Conservation (phyloP, 1,284 basidiomycete genomes). For the Sporisorium iseilematis-ciliati region DNA sequence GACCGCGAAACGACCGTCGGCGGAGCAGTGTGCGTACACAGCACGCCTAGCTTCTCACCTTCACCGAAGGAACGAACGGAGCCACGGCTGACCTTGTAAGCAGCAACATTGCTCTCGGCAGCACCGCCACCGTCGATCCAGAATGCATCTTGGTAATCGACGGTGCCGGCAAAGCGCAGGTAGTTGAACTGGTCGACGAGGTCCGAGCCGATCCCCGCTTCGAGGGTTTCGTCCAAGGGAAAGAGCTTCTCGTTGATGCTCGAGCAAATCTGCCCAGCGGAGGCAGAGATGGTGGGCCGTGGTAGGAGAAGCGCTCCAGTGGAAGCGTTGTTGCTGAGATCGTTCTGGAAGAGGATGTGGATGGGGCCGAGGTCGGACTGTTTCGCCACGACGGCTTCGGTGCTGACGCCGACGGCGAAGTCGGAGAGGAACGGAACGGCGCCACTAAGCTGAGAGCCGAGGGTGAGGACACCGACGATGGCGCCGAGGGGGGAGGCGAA, state of each 20-base stretch:
- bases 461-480: slow-evolving; percentile 17
- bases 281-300: slow-evolving; percentile 23
- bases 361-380: slow-evolving; percentile 36
- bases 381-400: background rate
- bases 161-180: slow-evolving; percentile 25
- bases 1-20: slow-evolving; percentile 15
- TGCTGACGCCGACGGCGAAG: background rate
- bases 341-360: slow-evolving; percentile 59
- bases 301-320: slow-evolving; percentile 52
- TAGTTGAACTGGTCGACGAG: slow-evolving; percentile 47
- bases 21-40: slow-evolving; percentile 39
- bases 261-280: slow-evolving; percentile 42
- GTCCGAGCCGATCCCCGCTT: slow-evolving; percentile 27
- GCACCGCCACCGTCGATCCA: slow-evolving; percentile 20
- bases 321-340: slow-evolving; percentile 45
- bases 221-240: slow-evolving; percentile 25
- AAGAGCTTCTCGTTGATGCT: slow-evolving; percentile 50
- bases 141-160: slow-evolving; percentile 27
- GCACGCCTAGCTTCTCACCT: slow-evolving; percentile 42
- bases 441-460: slow-evolving; percentile 13
- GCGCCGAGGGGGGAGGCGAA: slow-evolving; percentile 10
- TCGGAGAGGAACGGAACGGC: slow-evolving; percentile 14
- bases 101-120: slow-evolving; percentile 17
- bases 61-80: slow-evolving; percentile 12
- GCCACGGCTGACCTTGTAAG: slow-evolving; percentile 31